Evolutionary conservation across 768 basidiomycete species (phyloP).

Genomic region (Suillus decipiens): DNA sequence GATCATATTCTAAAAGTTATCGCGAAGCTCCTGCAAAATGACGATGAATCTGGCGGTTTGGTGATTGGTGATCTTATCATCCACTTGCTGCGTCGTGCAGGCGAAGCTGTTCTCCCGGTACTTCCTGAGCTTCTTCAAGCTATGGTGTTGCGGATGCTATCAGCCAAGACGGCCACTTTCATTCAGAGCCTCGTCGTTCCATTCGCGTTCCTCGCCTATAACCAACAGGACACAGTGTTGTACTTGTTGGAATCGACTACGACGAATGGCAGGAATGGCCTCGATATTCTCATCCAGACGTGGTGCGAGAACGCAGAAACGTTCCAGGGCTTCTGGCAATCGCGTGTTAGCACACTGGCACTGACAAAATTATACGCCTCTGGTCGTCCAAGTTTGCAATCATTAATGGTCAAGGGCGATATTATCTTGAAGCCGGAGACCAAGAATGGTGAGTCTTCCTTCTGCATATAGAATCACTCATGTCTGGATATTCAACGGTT

Average conservation of each 20-base stretch:
- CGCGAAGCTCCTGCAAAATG: slow-evolving; percentile 71
- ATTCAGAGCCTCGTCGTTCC: slow-evolving; percentile 91
- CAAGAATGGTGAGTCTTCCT: slow-evolving; percentile 65
- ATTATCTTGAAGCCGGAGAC: slow-evolving; percentile 82
- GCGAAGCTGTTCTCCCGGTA: slow-evolving; percentile 77
- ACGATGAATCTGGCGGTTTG: slow-evolving; percentile 91
- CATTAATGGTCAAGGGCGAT: slow-evolving; percentile 85
- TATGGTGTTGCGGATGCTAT: slow-evolving; percentile 77
- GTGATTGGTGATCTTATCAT: slow-evolving; percentile 95
- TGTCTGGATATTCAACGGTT: slow-evolving; percentile 17
- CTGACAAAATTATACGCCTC: slow-evolving; percentile 72
- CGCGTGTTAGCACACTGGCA: slow-evolving; percentile 81
- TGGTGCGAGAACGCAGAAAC: slow-evolving; percentile 97
- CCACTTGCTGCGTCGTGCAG: slow-evolving; percentile 84
- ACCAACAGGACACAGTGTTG: slow-evolving; percentile 80
- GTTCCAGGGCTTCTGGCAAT: slow-evolving; percentile 95
- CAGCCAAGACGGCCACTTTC: slow-evolving; percentile 89
- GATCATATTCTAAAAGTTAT: slow-evolving; percentile 74
- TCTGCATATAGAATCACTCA: slow-evolving; percentile 13
- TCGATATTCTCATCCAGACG: slow-evolving; percentile 87
- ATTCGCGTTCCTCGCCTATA: slow-evolving; percentile 90
- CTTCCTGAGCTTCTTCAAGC: slow-evolving; percentile 86
- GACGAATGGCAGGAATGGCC: slow-evolving; percentile 59
- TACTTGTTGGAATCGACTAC: slow-evolving; percentile 70
- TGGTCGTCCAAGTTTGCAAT: slow-evolving; percentile 64